These are phyloP conservation scores for Chenopodium quinoa DNA, from an alignment of 148 eudicot genomes.

Conservation along the genomic window DNA sequence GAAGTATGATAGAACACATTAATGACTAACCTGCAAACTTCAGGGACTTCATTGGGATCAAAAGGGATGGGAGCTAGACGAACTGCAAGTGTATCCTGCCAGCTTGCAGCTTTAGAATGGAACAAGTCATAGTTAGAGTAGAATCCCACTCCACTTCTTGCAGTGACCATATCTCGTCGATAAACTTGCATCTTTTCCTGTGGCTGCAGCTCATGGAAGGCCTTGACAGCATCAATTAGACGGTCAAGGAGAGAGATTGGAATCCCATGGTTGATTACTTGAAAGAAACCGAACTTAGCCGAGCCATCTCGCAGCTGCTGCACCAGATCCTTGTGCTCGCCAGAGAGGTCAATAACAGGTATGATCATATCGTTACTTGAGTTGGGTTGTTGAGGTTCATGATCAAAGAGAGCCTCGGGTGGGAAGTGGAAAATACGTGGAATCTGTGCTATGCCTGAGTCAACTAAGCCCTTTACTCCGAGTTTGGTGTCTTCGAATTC, in stretches of 20 bases:
- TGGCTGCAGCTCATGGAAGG: constrained; percentile 40
- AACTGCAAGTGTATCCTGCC: constrained; percentile 61
- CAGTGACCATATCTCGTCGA: constrained; percentile 27
- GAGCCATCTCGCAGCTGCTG: constrained; percentile 40
- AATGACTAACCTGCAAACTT: constrained; percentile 29
- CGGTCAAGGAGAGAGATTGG: constrained; percentile 20
- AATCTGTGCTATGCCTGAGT: constrained; percentile 54
- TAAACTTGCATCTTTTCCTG: constrained; percentile 31
- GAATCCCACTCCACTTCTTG: constrained; percentile 34
- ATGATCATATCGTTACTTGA: constrained; percentile 2
- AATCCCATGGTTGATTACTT: constrained; percentile 51
- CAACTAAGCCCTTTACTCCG: constrained; percentile 75
- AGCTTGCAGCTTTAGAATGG: constrained; percentile 56
- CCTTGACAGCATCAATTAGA: constrained; percentile 29
- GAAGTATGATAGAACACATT: not conserved
- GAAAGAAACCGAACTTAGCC: constrained; percentile 56
- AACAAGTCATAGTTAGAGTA: constrained; percentile 52
- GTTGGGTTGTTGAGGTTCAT: not conserved
- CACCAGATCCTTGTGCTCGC: constrained; percentile 26
- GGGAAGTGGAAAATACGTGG: constrained; percentile 63
- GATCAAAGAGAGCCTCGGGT: constrained; percentile 30
- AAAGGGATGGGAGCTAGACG: constrained; percentile 38
- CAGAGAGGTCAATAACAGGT: constrained; percentile 57
- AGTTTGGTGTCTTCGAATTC: constrained; percentile 60
- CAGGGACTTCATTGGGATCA: constrained; percentile 31